A percentile compares a stretch with the other conserved stretches of the same genome.
Evolutionary conservation across 495 filamentous ascomycete species (phyloP).

Genomic region (Acidomyces sp.): DNA sequence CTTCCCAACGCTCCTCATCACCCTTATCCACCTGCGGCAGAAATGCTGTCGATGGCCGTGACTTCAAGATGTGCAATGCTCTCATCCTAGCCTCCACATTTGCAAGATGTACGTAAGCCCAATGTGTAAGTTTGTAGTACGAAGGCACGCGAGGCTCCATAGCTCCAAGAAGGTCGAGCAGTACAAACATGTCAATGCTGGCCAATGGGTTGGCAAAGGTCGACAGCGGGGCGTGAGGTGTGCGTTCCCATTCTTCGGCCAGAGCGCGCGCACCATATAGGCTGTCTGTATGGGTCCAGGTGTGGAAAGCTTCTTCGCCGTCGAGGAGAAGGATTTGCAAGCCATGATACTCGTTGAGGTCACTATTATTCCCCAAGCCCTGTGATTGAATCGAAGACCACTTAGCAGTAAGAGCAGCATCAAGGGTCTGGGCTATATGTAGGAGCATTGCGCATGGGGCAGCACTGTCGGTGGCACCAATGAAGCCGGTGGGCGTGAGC

Average conservation of each 20-base stretch:
- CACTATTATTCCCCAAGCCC: slow-evolving; percentile 34
- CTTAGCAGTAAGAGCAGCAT: slow-evolving; percentile 63
- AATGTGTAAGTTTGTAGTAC: slow-evolving; percentile 80
- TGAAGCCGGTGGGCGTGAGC: slow-evolving; percentile 69
- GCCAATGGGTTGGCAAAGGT: slow-evolving; percentile 58
- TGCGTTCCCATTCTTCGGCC: slow-evolving; percentile 58
- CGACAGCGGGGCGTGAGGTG: slow-evolving; percentile 53
- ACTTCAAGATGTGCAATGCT: slow-evolving; percentile 37
- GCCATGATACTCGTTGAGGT: slow-evolving; percentile 57
- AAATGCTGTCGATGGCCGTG: slow-evolving; percentile 14
- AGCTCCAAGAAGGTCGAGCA: slow-evolving; percentile 81
- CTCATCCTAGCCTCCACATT: slow-evolving; percentile 57
- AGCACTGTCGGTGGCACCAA: slow-evolving; percentile 87
- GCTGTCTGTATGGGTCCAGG: slow-evolving; percentile 68
- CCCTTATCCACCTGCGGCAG: slow-evolving; percentile 35
- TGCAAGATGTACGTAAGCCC: slow-evolving; percentile 71
- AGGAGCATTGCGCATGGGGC: slow-evolving; percentile 87
- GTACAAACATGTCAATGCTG: slow-evolving; percentile 75
- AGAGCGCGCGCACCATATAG: slow-evolving; percentile 75
- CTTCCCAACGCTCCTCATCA: slow-evolving; percentile 31
- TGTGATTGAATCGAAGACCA: slow-evolving; percentile 59
- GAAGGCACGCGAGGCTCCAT: slow-evolving; percentile 57
- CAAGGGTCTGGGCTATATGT: slow-evolving; percentile 68
- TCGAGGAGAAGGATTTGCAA: slow-evolving; percentile 85
- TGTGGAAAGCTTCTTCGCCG: slow-evolving; percentile 81